phyloP scores from a whole-genome alignment of 768 basidiomycete genomes.

The Cubamyces lactineus region DNA sequence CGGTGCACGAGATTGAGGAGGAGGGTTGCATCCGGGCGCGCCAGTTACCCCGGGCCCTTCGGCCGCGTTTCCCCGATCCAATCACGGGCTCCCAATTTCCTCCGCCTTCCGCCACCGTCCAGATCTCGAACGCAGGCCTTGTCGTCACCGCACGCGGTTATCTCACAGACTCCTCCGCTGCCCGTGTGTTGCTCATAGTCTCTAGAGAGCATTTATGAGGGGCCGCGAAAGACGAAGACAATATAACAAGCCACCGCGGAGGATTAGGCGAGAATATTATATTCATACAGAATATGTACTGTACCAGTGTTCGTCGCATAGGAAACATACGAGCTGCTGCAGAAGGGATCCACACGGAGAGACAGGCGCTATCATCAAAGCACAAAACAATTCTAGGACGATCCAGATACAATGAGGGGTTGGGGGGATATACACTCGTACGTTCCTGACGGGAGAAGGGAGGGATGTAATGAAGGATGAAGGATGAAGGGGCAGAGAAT shows the following conservation, averaged over 20 bases:
- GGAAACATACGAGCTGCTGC: slow-evolving; percentile 9
- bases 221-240: neutral
- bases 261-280: slow-evolving; percentile 11
- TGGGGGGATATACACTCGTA: slow-evolving; percentile 17
- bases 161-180: neutral
- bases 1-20: slow-evolving; percentile 23
- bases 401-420: slow-evolving; percentile 15
- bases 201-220: too few relatives aligned
- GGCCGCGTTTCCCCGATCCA: slow-evolving; percentile 27
- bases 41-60: slow-evolving; percentile 24
- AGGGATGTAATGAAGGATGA: too few relatives aligned
- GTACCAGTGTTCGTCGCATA: slow-evolving; percentile 15
- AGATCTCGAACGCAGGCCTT: slow-evolving; percentile 12
- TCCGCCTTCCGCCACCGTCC: slow-evolving; percentile 14
- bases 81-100: slow-evolving; percentile 25
- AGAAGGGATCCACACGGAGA: slow-evolving; percentile 16
- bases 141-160: slow-evolving; percentile 7
- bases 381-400: slow-evolving; percentile 22
- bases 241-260: neutral
- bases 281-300: slow-evolving; percentile 22
- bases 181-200: neutral
- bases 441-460: slow-evolving; percentile 5
- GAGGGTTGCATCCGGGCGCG: slow-evolving; percentile 11
- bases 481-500: neutral
- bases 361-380: slow-evolving; percentile 20